Base-by-base conservation (phyloP, 2,329 filamentous ascomycete genomes). In the Alternaria sp. region DNA sequence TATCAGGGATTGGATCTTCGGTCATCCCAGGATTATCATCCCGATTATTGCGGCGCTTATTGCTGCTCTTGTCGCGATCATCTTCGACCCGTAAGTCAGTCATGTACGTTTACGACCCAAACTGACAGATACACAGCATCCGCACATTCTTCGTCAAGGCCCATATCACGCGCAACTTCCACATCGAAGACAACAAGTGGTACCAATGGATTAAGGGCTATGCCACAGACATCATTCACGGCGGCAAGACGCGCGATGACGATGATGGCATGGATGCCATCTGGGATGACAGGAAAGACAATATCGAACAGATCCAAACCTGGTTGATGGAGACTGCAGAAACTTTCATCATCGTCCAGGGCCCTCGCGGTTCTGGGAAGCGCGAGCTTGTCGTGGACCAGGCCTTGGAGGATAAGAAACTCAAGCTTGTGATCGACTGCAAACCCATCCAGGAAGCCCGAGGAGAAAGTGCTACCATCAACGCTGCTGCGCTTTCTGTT, bases 331-430 rank as follows among this genome's bases (percentile, higher is more conserved):
- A 97, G 72, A 94, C 92, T 5, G 89, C 91, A 0, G 93, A 96
- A 64, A 98, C 94, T 0, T 97, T 97, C 77, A 94, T 97, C 67
- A 92, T 98, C 9, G 88, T 99, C 1, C 94, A 97, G 75, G 96
- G 96, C 0, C 94, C 96, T 5, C 89, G 94, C 55, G 96, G 95
- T 7, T 96, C 93, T 0, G 96, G 94, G 2, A 97, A 97, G 81
- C 90, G 88, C 66, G 94, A 97, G 71, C 86, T 98, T 12, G 90
- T 98, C 3, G 78, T 97, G 63, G 92, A 97, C 45, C 92, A 97
- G 79, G 92, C 93, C 0, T 84, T 98, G 15, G 88, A 91, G 67
- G 88, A 88, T 8, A 88, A 91, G 47, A 89, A 88, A 67, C 89
- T 96, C 68, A 93, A 95, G 50, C 83, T 98, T 3, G 84, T 96